phyloP scores from a whole-genome alignment of 139 green algal genomes.

The Picochlorum sp. region DNA sequence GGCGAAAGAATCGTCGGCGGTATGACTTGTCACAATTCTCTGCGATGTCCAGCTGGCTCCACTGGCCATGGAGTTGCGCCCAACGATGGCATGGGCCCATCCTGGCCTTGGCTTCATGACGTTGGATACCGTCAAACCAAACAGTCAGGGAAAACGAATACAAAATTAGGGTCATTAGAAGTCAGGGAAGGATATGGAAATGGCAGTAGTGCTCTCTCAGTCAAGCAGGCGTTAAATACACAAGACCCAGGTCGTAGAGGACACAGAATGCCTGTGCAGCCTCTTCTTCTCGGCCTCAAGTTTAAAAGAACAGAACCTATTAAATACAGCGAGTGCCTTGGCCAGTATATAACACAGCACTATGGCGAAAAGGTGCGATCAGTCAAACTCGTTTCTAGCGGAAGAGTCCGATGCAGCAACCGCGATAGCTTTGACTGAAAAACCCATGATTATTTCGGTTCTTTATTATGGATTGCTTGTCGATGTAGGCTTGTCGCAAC shows the following conservation, averaged over 20 bases:
- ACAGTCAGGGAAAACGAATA: too few species aligned
- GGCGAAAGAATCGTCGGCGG: conserved; percentile 6
- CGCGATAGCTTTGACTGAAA: not conserved
- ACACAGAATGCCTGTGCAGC: conserved; percentile 39
- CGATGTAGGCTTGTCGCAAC: not conserved
- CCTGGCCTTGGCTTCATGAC: too few species aligned
- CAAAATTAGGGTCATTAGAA: too few species aligned
- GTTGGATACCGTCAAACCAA: too few species aligned
- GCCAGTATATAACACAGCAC: conserved; percentile 47
- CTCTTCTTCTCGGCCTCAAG: conserved; percentile 57
- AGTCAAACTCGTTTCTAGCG: not conserved
- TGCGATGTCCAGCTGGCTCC: too few species aligned
- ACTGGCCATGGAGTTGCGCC: too few species aligned
- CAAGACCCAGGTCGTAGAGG: not conserved
- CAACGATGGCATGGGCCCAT: too few species aligned
- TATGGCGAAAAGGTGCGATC: conserved; percentile 41
- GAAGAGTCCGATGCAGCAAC: not conserved
- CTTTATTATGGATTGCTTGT: not conserved
- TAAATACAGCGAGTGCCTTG: conserved; percentile 58
- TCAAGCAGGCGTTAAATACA: too few species aligned
- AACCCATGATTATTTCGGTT: not conserved
- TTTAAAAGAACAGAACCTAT: conserved; percentile 64
- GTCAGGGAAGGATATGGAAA: too few species aligned
- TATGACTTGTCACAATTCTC: conserved; percentile 17
- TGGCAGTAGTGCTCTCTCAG: too few species aligned